These are phyloP conservation scores for Fusarium liriodendri DNA, from an alignment of 2,329 filamentous ascomycete species.

Conservation along the genomic window DNA sequence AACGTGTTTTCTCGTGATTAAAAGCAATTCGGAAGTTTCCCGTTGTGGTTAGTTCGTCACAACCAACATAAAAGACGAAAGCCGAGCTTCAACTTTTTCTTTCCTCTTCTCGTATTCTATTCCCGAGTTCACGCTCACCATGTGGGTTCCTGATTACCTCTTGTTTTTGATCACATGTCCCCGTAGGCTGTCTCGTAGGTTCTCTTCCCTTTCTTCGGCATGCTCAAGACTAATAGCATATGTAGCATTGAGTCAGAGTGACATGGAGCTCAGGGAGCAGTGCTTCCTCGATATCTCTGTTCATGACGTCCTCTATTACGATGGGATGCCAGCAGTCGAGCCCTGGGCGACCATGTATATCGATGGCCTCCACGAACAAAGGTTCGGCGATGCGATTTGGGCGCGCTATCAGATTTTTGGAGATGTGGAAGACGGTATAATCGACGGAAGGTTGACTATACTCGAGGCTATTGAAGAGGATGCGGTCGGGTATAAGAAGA, in stretches of 20 bases:
- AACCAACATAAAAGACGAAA: background rate
- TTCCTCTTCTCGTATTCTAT: background rate
- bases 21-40: background rate
- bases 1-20: background rate
- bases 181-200: background rate
- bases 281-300: conserved; percentile 6
- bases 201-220: background rate
- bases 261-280: background rate
- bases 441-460: background rate
- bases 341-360: conserved; percentile 34
- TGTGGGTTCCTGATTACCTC: background rate
- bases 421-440: background rate
- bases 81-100: background rate
- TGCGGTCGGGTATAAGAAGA: conserved; percentile 27
- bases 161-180: background rate
- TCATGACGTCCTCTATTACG: background rate
- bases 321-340: conserved; percentile 46
- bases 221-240: background rate
- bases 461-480: conserved; percentile 5
- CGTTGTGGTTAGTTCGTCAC: background rate
- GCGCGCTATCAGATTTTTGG: conserved; percentile 1
- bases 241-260: background rate
- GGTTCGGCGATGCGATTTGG: conserved; percentile 9
- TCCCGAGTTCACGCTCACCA: background rate
- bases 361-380: background rate